Evolutionary conservation across 345 rosid species (phyloP).

Genomic region (Murraya koenigii): DNA sequence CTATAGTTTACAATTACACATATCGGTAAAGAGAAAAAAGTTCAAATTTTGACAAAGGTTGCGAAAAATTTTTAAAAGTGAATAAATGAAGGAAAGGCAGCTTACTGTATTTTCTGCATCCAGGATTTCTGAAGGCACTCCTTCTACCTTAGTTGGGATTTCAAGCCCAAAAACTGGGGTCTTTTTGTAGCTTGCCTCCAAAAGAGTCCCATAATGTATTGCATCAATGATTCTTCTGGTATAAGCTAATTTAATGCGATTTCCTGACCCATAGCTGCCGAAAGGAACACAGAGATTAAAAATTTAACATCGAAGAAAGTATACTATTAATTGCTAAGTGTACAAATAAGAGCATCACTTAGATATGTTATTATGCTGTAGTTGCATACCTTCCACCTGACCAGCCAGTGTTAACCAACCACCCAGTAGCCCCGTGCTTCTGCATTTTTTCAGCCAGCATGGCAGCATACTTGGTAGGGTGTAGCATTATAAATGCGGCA

Average conservation of each 20-base stretch:
- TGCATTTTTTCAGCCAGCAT: slow-evolving; percentile 92
- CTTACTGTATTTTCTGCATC: slow-evolving; percentile 72
- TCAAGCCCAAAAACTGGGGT: slow-evolving; percentile 76
- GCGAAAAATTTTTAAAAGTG: not conserved
- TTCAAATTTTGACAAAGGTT: not conserved
- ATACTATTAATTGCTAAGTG: not conserved
- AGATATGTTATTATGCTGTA: not conserved
- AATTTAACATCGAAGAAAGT: not conserved
- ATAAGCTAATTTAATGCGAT: slow-evolving; percentile 71
- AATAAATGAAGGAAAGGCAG: not conserved
- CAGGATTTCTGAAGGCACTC: slow-evolving; percentile 82
- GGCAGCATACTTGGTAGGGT: slow-evolving; percentile 90
- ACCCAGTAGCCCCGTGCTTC: slow-evolving; percentile 83
- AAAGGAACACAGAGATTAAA: not conserved
- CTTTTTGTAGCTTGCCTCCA: slow-evolving; percentile 63
- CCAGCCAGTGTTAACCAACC: slow-evolving; percentile 99
- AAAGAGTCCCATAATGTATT: slow-evolving; percentile 70
- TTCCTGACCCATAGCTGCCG: slow-evolving; percentile 74
- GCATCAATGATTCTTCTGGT: slow-evolving; percentile 90
- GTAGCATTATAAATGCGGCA: slow-evolving; percentile 94
- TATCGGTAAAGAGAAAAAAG: not conserved
- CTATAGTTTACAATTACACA: slow-evolving; percentile 31
- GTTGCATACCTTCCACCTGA: slow-evolving; percentile 77
- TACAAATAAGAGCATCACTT: not conserved
- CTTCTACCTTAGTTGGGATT: slow-evolving; percentile 69